phyloP scores from a whole-genome alignment of 2,329 filamentous ascomycete genomes.

The Rhinocladiella similis region DNA sequence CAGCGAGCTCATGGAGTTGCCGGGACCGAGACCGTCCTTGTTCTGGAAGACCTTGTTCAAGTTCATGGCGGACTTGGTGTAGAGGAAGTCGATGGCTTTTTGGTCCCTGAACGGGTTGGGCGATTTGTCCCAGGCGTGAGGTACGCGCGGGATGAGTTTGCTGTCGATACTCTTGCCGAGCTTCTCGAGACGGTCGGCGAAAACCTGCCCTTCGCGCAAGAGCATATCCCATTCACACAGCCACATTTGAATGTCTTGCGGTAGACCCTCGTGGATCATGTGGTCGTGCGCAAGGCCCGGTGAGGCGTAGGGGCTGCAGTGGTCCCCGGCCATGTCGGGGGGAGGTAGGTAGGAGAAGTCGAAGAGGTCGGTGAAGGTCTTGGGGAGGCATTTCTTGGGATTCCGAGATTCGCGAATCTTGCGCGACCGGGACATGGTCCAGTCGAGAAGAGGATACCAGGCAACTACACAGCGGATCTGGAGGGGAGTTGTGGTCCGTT shows the following conservation, averaged over 20 bases:
- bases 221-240: conserved; percentile 69
- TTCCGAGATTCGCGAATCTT: conserved; percentile 57
- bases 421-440: conserved; percentile 59
- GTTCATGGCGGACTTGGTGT: conserved; percentile 44
- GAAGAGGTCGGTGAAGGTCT: conserved; percentile 51
- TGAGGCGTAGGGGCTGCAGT: conserved; percentile 59
- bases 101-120: conserved; percentile 50
- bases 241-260: conserved; percentile 61
- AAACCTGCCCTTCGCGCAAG: conserved; percentile 56
- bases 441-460: conserved; percentile 65
- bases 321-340: conserved; percentile 46
- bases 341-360: conserved; percentile 48
- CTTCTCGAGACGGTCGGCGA: conserved; percentile 42
- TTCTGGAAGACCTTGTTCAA: conserved; percentile 43
- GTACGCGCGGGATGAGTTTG: conserved; percentile 47
- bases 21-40: conserved; percentile 21
- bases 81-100: conserved; percentile 41
- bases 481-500: conserved; percentile 40
- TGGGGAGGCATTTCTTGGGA: conserved; percentile 51
- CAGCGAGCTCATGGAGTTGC: conserved; percentile 25
- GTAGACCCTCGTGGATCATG: conserved; percentile 55
- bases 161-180: conserved; percentile 46
- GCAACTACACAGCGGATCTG: conserved; percentile 58
- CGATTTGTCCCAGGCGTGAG: conserved; percentile 52
- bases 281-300: conserved; percentile 57